Evolutionary conservation across 768 basidiomycete species (phyloP).

Genomic region (Lactarius psammicola): DNA sequence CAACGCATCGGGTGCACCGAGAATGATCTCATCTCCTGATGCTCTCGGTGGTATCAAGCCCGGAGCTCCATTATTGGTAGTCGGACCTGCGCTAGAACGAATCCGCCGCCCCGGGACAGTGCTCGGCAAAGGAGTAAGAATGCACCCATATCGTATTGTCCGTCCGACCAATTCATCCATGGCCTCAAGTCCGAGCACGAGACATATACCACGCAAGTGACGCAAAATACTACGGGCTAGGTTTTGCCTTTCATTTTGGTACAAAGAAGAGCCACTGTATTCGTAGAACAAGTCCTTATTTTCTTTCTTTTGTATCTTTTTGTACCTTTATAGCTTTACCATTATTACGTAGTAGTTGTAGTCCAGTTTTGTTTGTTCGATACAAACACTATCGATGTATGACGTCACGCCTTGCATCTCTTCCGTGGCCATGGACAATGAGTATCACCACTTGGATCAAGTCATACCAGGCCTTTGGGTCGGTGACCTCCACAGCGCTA

Average conservation of each 20-base stretch:
- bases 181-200: neutral
- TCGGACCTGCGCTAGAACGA: constrained; percentile 48
- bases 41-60: constrained; percentile 24
- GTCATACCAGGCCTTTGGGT: constrained; percentile 82
- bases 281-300: constrained; percentile 15
- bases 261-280: constrained; percentile 17
- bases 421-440: constrained; percentile 18
- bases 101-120: constrained; percentile 45
- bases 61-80: constrained; percentile 43
- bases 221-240: neutral
- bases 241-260: constrained; percentile 9
- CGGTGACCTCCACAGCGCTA: constrained; percentile 72
- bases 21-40: constrained; percentile 25
- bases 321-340: constrained; percentile 12
- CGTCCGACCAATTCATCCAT: constrained; percentile 2
- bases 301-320: neutral
- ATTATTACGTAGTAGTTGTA: constrained; percentile 1
- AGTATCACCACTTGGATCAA: constrained; percentile 60
- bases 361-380: constrained; percentile 11
- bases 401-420: constrained; percentile 4
- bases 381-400: constrained; percentile 18
- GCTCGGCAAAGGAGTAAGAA: constrained; percentile 46
- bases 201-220: constrained; percentile 20
- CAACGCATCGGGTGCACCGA: constrained; percentile 26
- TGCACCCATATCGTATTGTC: constrained; percentile 57